Percentiles rank a stretch among this genome's conserved stretches.
Evolutionary conservation across 306 rosid genomes (phyloP).

Genomic region (Dryas drummondii): DNA sequence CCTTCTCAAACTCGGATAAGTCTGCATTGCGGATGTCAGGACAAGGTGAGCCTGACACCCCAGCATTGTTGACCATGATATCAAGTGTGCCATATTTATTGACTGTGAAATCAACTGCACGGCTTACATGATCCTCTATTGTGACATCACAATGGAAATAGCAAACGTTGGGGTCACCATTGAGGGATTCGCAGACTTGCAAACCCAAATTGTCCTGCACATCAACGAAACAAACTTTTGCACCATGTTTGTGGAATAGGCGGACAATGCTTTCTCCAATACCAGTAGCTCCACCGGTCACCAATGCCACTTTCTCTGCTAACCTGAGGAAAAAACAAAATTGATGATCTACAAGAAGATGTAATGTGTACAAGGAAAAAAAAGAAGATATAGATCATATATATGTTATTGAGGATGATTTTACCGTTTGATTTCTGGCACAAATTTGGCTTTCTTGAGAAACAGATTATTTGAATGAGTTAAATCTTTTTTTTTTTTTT

Average conservation of each 20-base stretch:
- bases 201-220: slow-evolving; percentile 66
- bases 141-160: slow-evolving; percentile 68
- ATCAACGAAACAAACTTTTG: slow-evolving; percentile 77
- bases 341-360: neutral
- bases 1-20: slow-evolving; percentile 66
- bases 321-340: slow-evolving; percentile 41
- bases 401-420: no score
- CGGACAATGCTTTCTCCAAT: slow-evolving; percentile 83
- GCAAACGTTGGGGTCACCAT: slow-evolving; percentile 30
- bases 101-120: slow-evolving; percentile 55
- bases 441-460: neutral
- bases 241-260: slow-evolving; percentile 69
- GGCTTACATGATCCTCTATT: slow-evolving; percentile 52
- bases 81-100: slow-evolving; percentile 69
- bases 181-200: slow-evolving; percentile 49
- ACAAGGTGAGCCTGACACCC: slow-evolving; percentile 66
- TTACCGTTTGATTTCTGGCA: neutral
- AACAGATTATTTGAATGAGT: neutral
- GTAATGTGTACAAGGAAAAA: neutral
- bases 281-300: slow-evolving; percentile 88
- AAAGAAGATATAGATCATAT: no score
- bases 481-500: no score
- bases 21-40: slow-evolving; percentile 62
- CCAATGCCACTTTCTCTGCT: slow-evolving; percentile 79
- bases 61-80: slow-evolving; percentile 86